Percentiles rank a stretch among this genome's conserved stretches.
Conservation (phyloP, 2,329 filamentous ascomycete genomes). For the Claviceps purpurea region DNA sequence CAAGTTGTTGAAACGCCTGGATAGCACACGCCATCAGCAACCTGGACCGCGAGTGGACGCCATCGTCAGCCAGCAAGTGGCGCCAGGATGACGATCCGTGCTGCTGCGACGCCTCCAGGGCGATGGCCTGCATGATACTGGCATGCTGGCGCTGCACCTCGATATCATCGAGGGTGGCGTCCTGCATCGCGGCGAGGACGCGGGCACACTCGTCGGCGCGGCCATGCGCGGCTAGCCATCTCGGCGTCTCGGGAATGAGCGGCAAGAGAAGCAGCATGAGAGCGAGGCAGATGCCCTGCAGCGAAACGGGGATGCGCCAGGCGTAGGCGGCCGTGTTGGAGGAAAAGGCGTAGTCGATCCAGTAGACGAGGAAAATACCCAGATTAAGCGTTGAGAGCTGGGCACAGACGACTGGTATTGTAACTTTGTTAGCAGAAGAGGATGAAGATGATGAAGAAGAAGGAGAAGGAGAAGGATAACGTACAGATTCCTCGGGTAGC, state of each 20-base stretch:
- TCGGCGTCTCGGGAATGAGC: conserved; percentile 29
- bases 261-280: conserved; percentile 24
- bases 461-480: neutral
- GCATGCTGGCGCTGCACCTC: neutral
- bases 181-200: conserved; percentile 13
- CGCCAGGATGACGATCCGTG: conserved; percentile 12
- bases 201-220: conserved; percentile 22
- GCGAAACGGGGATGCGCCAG: conserved; percentile 27
- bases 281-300: conserved; percentile 27
- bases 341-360: conserved; percentile 31
- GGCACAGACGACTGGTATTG: conserved; percentile 25
- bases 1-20: conserved; percentile 28
- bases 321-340: conserved; percentile 17
- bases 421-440: neutral
- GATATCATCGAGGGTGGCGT: neutral
- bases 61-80: conserved; percentile 18
- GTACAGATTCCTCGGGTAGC: conserved; percentile 21
- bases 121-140: neutral
- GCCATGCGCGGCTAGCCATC: conserved; percentile 28
- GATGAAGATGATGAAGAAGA: neutral
- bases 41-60: conserved; percentile 18
- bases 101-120: neutral
- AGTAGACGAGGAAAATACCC: conserved; percentile 30
- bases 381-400: conserved; percentile 34
- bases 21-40: conserved; percentile 20